A percentile compares a stretch with the other conserved stretches of the same genome.
Conservation (phyloP, 2,329 filamentous ascomycete genomes). For the Neoarthrinium moseri region DNA sequence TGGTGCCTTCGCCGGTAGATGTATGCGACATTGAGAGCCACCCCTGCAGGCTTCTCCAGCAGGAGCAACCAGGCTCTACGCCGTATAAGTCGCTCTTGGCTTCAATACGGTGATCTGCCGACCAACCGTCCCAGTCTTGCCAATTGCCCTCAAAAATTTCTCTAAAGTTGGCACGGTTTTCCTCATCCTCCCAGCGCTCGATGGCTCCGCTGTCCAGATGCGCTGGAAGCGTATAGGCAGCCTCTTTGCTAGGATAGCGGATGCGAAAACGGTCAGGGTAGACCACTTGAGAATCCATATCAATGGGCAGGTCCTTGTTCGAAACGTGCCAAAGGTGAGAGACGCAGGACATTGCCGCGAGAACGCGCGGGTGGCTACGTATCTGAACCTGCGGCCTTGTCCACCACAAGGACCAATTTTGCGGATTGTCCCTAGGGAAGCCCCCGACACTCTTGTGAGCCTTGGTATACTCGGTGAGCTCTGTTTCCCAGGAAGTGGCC, state of each 20-base stretch:
- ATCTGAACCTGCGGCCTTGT: constrained; percentile 8
- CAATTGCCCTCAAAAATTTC: constrained; percentile 61
- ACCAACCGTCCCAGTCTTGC: constrained; percentile 68
- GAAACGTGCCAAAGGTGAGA: constrained; percentile 9
- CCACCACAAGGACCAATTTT: constrained; percentile 7
- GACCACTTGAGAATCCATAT: constrained; percentile 18
- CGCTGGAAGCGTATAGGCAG: constrained; percentile 54
- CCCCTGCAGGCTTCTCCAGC: constrained; percentile 69
- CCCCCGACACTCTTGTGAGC: not conserved
- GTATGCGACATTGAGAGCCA: constrained; percentile 66
- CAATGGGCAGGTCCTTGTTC: constrained; percentile 6
- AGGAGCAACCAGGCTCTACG: constrained; percentile 48
- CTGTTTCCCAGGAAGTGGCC: constrained; percentile 25
- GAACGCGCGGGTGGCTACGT: constrained; percentile 1
- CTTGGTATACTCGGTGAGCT: constrained; percentile 36
- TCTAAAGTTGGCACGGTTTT: constrained; percentile 58
- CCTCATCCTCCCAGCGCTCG: constrained; percentile 56
- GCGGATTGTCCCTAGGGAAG: not conserved
- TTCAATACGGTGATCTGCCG: constrained; percentile 40
- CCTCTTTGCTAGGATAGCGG: constrained; percentile 16
- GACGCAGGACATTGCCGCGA: constrained; percentile 19
- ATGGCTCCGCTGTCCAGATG: constrained; percentile 55
- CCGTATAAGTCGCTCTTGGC: constrained; percentile 22
- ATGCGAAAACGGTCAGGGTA: constrained; percentile 26
- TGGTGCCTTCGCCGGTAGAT: constrained; percentile 62